These are phyloP conservation scores for Terfezia boudieri DNA, from an alignment of 495 filamentous ascomycete genomes.

Conservation along the genomic window DNA sequence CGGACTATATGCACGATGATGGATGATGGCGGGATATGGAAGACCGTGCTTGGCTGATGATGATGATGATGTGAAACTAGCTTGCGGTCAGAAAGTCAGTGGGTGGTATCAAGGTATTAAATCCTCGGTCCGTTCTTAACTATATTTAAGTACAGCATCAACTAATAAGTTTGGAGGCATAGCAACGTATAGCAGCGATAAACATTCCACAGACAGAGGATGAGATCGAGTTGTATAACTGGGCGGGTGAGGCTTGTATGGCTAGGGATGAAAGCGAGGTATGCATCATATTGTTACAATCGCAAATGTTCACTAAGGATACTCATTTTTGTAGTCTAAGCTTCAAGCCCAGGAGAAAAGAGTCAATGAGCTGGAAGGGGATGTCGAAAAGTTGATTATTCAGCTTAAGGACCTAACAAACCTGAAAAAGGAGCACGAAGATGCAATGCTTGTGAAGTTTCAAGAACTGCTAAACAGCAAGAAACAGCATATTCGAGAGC, in stretches of 20 bases:
- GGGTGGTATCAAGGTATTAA: slow-evolving; percentile 10
- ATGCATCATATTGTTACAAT: background rate
- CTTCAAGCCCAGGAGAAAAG: slow-evolving; percentile 2
- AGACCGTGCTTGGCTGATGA: no score
- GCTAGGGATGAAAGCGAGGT: slow-evolving; percentile 3
- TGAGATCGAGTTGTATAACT: slow-evolving; percentile 16
- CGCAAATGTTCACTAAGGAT: background rate
- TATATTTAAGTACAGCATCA: background rate
- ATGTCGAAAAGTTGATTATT: slow-evolving; percentile 25
- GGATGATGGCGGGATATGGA: background rate
- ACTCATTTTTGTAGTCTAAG: background rate
- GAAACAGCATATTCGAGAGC: slow-evolving; percentile 14
- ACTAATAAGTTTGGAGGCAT: background rate
- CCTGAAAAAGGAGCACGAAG: slow-evolving; percentile 26
- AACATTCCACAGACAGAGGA: slow-evolving; percentile 11
- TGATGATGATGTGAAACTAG: slow-evolving; percentile 1
- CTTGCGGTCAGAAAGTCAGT: slow-evolving; percentile 13
- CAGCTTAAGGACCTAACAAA: slow-evolving; percentile 27
- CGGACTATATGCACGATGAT: background rate
- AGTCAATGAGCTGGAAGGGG: slow-evolving; percentile 17
- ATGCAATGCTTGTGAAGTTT: slow-evolving; percentile 18
- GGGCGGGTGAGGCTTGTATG: slow-evolving; percentile 11
- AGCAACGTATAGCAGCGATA: slow-evolving; percentile 12
- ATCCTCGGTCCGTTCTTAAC: background rate
- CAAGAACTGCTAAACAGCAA: slow-evolving; percentile 13